Conservation (phyloP, 179 eudicot genomes). For the Camellia oleifera region DNA sequence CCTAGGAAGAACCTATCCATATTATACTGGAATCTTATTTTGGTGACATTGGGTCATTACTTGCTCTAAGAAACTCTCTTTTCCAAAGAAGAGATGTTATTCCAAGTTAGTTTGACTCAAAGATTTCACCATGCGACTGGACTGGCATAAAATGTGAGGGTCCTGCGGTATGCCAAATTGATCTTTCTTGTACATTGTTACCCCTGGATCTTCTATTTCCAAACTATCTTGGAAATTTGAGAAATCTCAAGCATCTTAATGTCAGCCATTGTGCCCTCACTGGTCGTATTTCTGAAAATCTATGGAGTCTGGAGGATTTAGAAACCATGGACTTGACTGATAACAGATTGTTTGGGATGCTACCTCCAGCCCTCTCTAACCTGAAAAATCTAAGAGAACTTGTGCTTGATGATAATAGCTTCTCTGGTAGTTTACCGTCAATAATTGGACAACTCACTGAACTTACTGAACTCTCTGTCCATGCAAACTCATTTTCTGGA, state of each 20-base stretch:
- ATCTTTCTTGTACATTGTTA: slow-evolving; percentile 43
- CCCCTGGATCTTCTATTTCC: slow-evolving; percentile 69
- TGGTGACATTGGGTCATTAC: slow-evolving; percentile 40
- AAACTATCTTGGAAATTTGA: slow-evolving; percentile 39
- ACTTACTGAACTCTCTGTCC: slow-evolving; percentile 66
- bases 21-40: neutral
- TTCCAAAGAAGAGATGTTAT: slow-evolving; percentile 36
- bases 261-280: slow-evolving; percentile 66
- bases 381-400: slow-evolving; percentile 48
- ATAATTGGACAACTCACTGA: slow-evolving; percentile 58
- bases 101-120: slow-evolving; percentile 63
- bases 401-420: slow-evolving; percentile 68
- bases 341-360: slow-evolving; percentile 51
- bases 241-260: slow-evolving; percentile 59
- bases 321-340: slow-evolving; percentile 68
- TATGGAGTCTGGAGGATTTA: slow-evolving; percentile 60
- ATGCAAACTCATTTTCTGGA: slow-evolving; percentile 58
- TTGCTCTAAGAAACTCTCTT: slow-evolving; percentile 46
- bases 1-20: too few relatives aligned
- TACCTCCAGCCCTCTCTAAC: slow-evolving; percentile 46
- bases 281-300: slow-evolving; percentile 42
- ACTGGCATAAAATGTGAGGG: slow-evolving; percentile 64
- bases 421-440: slow-evolving; percentile 71
- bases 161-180: slow-evolving; percentile 35
- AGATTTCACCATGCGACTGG: slow-evolving; percentile 65